Evolutionary conservation across 768 basidiomycete species (phyloP), one percentile per base, ranked within the genome.

Genomic region (Lactarius quietus): DNA sequence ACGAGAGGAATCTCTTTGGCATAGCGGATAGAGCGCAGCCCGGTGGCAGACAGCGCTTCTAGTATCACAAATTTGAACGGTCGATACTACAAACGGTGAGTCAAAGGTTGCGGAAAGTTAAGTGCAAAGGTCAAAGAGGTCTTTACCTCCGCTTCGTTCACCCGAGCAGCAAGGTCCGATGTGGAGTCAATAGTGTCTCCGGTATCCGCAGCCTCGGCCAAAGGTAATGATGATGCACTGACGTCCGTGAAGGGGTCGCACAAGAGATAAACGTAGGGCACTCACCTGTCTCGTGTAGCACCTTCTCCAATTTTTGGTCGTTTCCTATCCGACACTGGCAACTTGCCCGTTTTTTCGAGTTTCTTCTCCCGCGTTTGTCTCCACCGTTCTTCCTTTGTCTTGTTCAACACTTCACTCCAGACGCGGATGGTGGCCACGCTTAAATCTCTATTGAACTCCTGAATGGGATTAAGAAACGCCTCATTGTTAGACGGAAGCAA

Each of bases 401-500:
- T 81, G 72, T 89, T 83, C 45, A 84, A 59, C 62, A 86, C 79
- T 71, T 95, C 90, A 65, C 90, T 89, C 94, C 94, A 99, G 4
- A 87, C 85, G 35, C 87, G 82, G 62, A 99, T 98, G 69, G 90
- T 90, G 26, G 94, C 93, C 51, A 98, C 87, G 68, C 92, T 94
- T 54, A 93, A 75, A 77, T 99, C 97, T 43, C 97, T 83, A 77
- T 99, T 99, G 81, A 97, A 99, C 76, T 99, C 93, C 74, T 99
- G 97, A 15, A 98, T 89, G 7, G 97, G 96, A 73, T 99, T 99
- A 66, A 98, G 78, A 76, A 99, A 99, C 3, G 95, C 93, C 63
- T 91, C 89, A 68, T 93, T 90, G 61, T 78, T 77, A 54, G 83
- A 81, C 6, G 88, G 85, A 28, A 95, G 80, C 62, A 97, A 82